Conservation (phyloP, 225 moss, liverwort and hornwort species). For the Marchantia polymorpha region DNA sequence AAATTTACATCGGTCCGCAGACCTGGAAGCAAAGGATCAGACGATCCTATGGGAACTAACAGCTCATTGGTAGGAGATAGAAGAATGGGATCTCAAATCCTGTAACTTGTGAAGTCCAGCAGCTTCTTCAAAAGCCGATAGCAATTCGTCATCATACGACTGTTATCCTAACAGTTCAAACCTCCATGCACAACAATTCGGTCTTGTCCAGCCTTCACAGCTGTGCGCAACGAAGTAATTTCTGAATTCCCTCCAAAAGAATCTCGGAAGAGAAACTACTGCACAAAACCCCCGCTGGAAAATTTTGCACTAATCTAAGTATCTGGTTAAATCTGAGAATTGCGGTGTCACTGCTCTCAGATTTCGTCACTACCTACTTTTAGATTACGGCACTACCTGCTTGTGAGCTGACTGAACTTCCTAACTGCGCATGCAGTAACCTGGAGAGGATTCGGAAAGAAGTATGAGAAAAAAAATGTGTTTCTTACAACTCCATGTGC, state of each 20-base stretch:
- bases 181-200: constrained; percentile 86
- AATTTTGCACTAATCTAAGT: too few relatives aligned
- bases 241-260: constrained; percentile 64
- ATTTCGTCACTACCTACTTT: too few relatives aligned
- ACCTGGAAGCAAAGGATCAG: constrained; percentile 48
- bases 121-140: constrained; percentile 90
- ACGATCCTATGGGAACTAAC: constrained; percentile 49
- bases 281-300: constrained; percentile 79
- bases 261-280: constrained; percentile 91
- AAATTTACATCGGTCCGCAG: constrained; percentile 77
- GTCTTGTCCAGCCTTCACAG: constrained; percentile 75
- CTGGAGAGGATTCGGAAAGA: too few relatives aligned
- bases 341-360: too few relatives aligned
- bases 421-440: too few relatives aligned
- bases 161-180: constrained; percentile 90
- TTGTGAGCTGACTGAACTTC: too few relatives aligned
- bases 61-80: constrained; percentile 77
- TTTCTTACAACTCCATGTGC: too few relatives aligned
- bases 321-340: too few relatives aligned
- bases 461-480: too few relatives aligned
- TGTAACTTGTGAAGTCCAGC: constrained; percentile 70
- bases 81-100: constrained; percentile 62
- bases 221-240: constrained; percentile 77
- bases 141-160: constrained; percentile 94
- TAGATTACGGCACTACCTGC: too few relatives aligned